phyloP scores from a whole-genome alignment of 164 flowering plant species.

The Magnolia sinica region DNA sequence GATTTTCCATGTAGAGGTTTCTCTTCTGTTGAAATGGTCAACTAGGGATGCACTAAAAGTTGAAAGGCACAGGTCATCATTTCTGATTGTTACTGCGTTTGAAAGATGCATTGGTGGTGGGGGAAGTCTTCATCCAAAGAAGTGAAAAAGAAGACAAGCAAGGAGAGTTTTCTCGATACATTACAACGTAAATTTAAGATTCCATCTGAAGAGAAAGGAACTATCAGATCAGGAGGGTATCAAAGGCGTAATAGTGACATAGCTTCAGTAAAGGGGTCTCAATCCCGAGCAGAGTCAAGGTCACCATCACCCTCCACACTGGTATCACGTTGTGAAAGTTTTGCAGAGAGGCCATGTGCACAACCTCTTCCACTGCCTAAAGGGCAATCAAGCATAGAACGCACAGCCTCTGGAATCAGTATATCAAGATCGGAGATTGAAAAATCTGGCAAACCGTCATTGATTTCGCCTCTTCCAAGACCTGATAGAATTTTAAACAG shows the following conservation, averaged over 20 bases:
- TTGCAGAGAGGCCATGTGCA: slow-evolving; percentile 69
- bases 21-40: not conserved
- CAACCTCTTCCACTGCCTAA: slow-evolving; percentile 91
- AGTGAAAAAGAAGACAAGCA: slow-evolving; percentile 68
- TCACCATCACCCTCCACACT: slow-evolving; percentile 73
- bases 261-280: slow-evolving; percentile 54
- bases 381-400: slow-evolving; percentile 34
- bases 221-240: slow-evolving; percentile 51
- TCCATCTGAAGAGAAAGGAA: slow-evolving; percentile 54
- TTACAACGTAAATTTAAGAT: slow-evolving; percentile 59
- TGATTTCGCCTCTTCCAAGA: slow-evolving; percentile 57
- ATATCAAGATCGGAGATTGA: slow-evolving; percentile 44
- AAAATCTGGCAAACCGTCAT: slow-evolving; percentile 45
- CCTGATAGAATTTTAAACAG: slow-evolving; percentile 46
- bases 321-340: slow-evolving; percentile 91
- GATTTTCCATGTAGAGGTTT: not conserved
- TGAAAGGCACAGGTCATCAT: not conserved
- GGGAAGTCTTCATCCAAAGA: slow-evolving; percentile 86
- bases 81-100: not conserved
- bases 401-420: slow-evolving; percentile 61
- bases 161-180: slow-evolving; percentile 68
- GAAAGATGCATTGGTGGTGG: slow-evolving; percentile 67
- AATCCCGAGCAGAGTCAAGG: slow-evolving; percentile 59
- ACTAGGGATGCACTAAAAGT: slow-evolving; percentile 1
- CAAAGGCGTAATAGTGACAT: slow-evolving; percentile 53